Conservation (phyloP, 129 eudicot genomes). For the Apium graveolens region DNA sequence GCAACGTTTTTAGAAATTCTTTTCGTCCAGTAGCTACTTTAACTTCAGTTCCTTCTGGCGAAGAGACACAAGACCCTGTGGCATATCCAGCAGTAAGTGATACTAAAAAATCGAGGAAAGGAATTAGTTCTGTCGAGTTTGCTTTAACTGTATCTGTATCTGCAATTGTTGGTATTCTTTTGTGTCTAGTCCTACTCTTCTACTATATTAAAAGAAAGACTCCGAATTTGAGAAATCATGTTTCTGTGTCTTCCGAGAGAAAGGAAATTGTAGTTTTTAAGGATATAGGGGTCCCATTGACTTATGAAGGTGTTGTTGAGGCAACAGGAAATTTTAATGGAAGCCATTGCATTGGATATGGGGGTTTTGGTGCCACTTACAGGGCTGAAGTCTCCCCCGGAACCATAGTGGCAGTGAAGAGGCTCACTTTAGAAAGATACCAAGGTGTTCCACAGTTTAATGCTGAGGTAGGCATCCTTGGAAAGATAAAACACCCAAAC, state of each 20-base stretch:
- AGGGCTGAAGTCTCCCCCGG: conserved; percentile 44
- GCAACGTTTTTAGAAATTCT: conserved; percentile 23
- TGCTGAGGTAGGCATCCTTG: conserved; percentile 50
- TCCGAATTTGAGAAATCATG: conserved; percentile 23
- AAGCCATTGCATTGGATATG: conserved; percentile 53
- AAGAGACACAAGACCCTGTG: conserved; percentile 2
- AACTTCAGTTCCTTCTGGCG: conserved; percentile 17
- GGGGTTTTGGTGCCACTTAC: conserved; percentile 70
- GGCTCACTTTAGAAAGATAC: conserved; percentile 44
- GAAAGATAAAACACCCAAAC: conserved; percentile 40
- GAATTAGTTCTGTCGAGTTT: conserved; percentile 25
- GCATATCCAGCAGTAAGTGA: conserved; percentile 6
- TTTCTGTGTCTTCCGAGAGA: conserved; percentile 23
- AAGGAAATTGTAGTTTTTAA: conserved; percentile 40
- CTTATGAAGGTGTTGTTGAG: conserved; percentile 39
- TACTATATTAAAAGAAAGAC: conserved; percentile 23
- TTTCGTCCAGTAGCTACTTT: conserved; percentile 20
- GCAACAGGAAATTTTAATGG: conserved; percentile 55
- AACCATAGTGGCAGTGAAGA: conserved; percentile 45
- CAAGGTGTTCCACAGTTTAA: conserved; percentile 58
- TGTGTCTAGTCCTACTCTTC: conserved; percentile 30
- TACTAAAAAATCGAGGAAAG: conserved; percentile 6
- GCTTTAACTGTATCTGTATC: conserved; percentile 27
- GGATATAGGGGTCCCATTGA: conserved; percentile 45
- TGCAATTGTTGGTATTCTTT: conserved; percentile 32